Evolutionary conservation across 176 grass and related monocot species (phyloP).

Genomic region (Puccinellia tenuiflora): DNA sequence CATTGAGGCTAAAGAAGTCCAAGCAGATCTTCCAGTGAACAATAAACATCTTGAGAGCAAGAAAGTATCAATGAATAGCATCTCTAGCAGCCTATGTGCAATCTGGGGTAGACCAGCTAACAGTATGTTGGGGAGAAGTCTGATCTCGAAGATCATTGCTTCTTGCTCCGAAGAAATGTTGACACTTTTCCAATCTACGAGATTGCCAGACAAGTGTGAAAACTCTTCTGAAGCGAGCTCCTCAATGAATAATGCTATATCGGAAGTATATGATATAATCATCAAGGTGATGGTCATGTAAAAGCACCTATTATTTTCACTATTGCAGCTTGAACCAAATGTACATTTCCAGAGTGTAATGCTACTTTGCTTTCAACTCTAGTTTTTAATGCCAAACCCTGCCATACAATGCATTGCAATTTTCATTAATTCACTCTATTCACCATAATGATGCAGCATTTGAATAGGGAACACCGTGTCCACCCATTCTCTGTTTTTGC

Average conservation of each 20-base stretch:
- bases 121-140: slow-evolving; percentile 24
- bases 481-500: not conserved
- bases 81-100: slow-evolving; percentile 49
- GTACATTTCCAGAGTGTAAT: not conserved
- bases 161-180: slow-evolving; percentile 81
- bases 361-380: not conserved
- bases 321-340: not conserved
- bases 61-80: slow-evolving; percentile 30
- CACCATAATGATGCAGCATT: not conserved
- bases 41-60: slow-evolving; percentile 23
- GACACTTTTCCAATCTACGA: slow-evolving; percentile 41
- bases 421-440: too few species aligned
- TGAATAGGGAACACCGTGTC: not conserved
- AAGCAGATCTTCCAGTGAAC: slow-evolving; percentile 44
- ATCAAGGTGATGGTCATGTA: slow-evolving; percentile 47
- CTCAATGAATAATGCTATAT: slow-evolving; percentile 32
- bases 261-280: slow-evolving; percentile 50
- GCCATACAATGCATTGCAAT: not conserved
- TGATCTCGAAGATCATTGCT: slow-evolving; percentile 53
- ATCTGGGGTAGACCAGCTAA: slow-evolving; percentile 49
- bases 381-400: not conserved
- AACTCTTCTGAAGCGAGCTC: slow-evolving; percentile 33
- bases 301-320: not conserved
- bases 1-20: slow-evolving; percentile 36
- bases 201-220: slow-evolving; percentile 35